phyloP scores from a whole-genome alignment of 176 grass and related monocot species.

The Pontederia paniculata region DNA sequence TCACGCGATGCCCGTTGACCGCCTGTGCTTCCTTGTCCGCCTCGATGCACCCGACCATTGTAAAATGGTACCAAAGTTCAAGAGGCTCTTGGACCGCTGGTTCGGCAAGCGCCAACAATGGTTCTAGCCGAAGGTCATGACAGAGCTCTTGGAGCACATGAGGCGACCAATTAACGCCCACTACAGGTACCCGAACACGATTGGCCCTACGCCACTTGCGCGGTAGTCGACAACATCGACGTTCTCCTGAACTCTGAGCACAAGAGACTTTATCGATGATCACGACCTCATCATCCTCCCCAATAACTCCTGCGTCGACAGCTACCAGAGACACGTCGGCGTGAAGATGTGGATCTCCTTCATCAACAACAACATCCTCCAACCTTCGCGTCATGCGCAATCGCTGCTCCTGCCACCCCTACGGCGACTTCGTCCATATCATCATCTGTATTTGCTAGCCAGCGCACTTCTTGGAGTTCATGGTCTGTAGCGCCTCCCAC shows the following conservation, averaged over 20 bases:
- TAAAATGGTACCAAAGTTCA: conserved; percentile 28
- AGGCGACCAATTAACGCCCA: conserved; percentile 22
- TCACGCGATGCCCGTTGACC: no score
- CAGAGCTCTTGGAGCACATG: conserved; percentile 18
- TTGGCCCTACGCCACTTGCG: conserved; percentile 36
- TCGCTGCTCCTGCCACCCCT: no score
- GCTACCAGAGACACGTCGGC: conserved; percentile 49
- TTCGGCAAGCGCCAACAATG: conserved; percentile 52
- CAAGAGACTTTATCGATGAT: conserved; percentile 62
- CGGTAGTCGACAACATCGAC: conserved; percentile 87
- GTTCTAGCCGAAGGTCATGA: conserved; percentile 45
- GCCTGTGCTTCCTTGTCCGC: conserved; percentile 3
- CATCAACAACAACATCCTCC: conserved; percentile 94
- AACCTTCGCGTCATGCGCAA: conserved; percentile 46
- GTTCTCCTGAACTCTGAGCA: conserved; percentile 53
- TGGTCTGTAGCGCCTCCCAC: no score
- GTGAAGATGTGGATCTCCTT: conserved; percentile 66
- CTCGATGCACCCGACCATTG: conserved; percentile 13
- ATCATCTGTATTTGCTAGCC: conserved; percentile 89
- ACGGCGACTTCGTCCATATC: no score
- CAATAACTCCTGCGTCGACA: conserved; percentile 63
- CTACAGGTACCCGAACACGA: neutral
- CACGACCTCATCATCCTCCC: conserved; percentile 69
- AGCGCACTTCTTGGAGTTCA: conserved; percentile 70
- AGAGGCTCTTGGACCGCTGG: conserved; percentile 47